phyloP scores from a whole-genome alignment of 2,329 filamentous ascomycete species.

The Penicillium sclerotiorum region DNA sequence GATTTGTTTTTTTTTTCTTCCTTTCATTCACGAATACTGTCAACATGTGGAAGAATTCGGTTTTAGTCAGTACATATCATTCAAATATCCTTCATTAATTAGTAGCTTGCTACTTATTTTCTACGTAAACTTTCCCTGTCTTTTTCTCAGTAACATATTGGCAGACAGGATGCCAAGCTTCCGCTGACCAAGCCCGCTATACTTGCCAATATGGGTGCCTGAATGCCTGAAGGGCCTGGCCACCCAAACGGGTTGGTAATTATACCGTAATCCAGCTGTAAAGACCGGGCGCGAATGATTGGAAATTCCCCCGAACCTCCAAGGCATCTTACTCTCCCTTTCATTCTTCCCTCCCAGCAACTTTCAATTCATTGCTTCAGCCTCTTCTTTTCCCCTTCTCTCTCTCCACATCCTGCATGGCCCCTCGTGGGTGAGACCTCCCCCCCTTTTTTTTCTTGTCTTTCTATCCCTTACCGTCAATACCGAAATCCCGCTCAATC shows the following conservation, averaged over 20 bases:
- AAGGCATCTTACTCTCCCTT: neutral
- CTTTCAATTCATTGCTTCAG: conserved; percentile 1
- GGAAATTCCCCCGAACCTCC: neutral
- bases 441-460: conserved; percentile 4
- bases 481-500: conserved; percentile 12
- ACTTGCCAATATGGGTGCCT: neutral
- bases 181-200: conserved; percentile 20
- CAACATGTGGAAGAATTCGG: no score
- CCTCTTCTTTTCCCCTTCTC: conserved; percentile 2
- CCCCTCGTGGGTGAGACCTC: conserved; percentile 25
- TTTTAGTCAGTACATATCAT: no score
- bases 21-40: no score
- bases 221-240: no score
- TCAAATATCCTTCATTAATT: no score
- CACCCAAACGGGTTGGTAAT: no score
- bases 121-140: no score
- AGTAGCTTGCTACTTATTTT: no score
- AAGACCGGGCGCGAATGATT: no score
- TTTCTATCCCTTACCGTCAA: conserved; percentile 11
- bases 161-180: no score
- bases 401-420: conserved; percentile 19
- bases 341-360: conserved; percentile 4
- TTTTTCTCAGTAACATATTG: no score
- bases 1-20: no score
- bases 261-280: neutral